Evolutionary conservation across 1,284 basidiomycete genomes (phyloP), one percentile per base, ranked within the genome.

Genomic region (Lentinula novae-zelandiae): DNA sequence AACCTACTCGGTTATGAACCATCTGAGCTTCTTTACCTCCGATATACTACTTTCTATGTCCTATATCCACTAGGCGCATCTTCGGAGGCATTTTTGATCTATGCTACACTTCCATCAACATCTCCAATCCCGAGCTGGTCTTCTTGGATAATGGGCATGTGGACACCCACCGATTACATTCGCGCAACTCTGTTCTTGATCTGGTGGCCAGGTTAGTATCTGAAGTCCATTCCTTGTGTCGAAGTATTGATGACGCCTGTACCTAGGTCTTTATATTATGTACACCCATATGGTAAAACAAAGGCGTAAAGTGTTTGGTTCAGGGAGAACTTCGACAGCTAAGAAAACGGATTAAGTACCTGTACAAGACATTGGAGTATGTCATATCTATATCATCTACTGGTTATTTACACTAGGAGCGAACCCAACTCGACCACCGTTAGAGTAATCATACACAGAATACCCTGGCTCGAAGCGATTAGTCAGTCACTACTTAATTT

Each of bases 41-140:
- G 95, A 58, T 99, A 98, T 82, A 93, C 95, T 33, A 85, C 93
- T 5, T 99, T 98, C 78, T 95, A 92, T 74, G 67, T 95, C 53
- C 85, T 98, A 33, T 99, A 99, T 77, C 95, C 93, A 2, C 75
- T 96, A 51, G 96, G 96, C 54, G 96, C 96, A 1, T 83, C 83
- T 6, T 95, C 92, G 48, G 96, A 99, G 76, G 95, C 95, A 0
- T 85, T 91, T 71, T 82, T 96, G 62, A 91, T 89, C 69, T 88
- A 87, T 70, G 82, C 87, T 1, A 92, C 93, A 8, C 82, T 98
- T 36, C 91, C 91, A 2, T 65, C 73, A 31, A 79, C 79, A 61
- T 67, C 75, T 67, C 73, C 75, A 57, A 60, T 80, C 64, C 68
- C 74, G 67, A 69, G 72, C 27, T 73, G 71, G 74, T 60, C 69